Evolutionary conservation across 352 stramenopile species (phyloP).

Genomic region (Thraustochytrium sp.): DNA sequence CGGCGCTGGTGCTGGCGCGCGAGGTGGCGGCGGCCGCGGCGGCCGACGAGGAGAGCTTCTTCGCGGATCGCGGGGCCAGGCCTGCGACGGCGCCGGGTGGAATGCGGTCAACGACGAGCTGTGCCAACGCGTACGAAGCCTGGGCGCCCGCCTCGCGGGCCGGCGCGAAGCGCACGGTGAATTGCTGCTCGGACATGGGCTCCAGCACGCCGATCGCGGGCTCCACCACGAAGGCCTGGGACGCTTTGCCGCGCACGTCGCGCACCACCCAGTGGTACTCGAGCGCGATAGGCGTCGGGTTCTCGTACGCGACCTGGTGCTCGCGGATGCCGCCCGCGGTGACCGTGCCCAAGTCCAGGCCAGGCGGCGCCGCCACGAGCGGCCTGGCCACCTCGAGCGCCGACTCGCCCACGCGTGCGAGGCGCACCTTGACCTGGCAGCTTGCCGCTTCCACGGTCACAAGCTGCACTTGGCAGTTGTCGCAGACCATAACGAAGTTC

Average conservation of each 20-base stretch:
- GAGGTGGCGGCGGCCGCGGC: not conserved
- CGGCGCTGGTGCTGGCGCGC: too few relatives aligned
- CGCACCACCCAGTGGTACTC: not conserved
- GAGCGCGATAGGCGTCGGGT: conserved; percentile 29
- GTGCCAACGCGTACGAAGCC: not conserved
- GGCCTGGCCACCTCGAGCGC: not conserved
- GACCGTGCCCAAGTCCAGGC: not conserved
- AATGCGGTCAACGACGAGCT: conserved; percentile 19
- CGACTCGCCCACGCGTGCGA: not conserved
- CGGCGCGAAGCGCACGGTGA: not conserved
- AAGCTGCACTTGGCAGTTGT: conserved; percentile 17
- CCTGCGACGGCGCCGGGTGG: not conserved
- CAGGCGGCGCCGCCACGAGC: not conserved
- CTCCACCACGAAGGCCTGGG: not conserved
- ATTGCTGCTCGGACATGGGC: not conserved
- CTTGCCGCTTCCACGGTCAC: not conserved
- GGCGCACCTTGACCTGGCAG: conserved; percentile 16
- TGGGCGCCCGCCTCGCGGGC: not conserved
- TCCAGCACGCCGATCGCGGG: not conserved
- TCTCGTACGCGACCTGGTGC: not conserved
- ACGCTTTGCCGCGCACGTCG: not conserved
- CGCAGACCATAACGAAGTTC: not conserved
- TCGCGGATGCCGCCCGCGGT: not conserved
- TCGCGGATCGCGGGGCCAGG: not conserved
- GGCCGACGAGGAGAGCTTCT: not conserved